phyloP scores from a whole-genome alignment of 2,329 filamentous ascomycete genomes.

The Aurifilum marmelostoma region DNA sequence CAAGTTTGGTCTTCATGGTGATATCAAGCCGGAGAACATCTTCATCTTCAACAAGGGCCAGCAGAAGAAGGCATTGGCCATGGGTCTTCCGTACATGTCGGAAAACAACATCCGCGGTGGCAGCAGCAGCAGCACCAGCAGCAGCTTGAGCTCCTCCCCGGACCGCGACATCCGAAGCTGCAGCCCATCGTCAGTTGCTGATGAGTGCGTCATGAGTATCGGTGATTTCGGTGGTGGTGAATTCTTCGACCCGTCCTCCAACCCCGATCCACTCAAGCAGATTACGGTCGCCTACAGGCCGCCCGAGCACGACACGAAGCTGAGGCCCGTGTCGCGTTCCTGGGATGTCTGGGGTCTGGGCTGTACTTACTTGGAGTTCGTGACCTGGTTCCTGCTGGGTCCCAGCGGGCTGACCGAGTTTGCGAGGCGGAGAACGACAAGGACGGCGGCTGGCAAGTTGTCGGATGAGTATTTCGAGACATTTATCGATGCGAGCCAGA shows the following conservation, averaged over 20 bases:
- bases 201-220: conserved; percentile 24
- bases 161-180: conserved; percentile 20
- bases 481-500: conserved; percentile 26
- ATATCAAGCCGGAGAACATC: conserved; percentile 31
- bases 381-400: conserved; percentile 31
- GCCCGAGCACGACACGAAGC: conserved; percentile 30
- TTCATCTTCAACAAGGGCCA: conserved; percentile 30
- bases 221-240: conserved; percentile 30
- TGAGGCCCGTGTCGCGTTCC: conserved; percentile 30
- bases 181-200: conserved; percentile 21
- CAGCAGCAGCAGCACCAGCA: conserved; percentile 7
- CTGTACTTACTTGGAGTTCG: conserved; percentile 34
- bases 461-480: conserved; percentile 31
- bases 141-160: conserved; percentile 11
- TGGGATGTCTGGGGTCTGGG: conserved; percentile 35
- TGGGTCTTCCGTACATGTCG: conserved; percentile 25
- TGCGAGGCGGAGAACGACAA: conserved; percentile 28
- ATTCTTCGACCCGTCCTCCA: conserved; percentile 28
- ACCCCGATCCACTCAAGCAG: conserved; percentile 28
- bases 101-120: conserved; percentile 6
- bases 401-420: conserved; percentile 27
- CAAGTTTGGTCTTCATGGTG: conserved; percentile 30
- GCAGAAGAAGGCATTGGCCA: conserved; percentile 23
- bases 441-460: conserved; percentile 26
- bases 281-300: conserved; percentile 29